phyloP scores from a whole-genome alignment of 2,329 filamentous ascomycete genomes.

The Colletotrichum sp. region DNA sequence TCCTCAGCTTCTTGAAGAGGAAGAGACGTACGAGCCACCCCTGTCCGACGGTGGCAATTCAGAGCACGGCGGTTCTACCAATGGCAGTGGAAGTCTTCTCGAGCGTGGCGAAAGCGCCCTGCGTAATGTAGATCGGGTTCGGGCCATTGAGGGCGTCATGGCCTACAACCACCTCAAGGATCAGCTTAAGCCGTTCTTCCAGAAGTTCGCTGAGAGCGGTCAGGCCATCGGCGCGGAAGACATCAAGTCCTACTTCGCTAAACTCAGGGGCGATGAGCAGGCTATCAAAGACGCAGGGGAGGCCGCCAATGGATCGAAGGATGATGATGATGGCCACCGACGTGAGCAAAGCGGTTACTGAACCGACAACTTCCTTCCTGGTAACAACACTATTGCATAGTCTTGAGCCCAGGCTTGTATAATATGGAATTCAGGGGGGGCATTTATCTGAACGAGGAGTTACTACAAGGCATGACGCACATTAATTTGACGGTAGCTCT shows the following conservation, averaged over 20 bases:
- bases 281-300: constrained; percentile 69
- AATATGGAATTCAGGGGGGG: neutral
- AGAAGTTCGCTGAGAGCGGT: constrained; percentile 92
- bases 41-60: constrained; percentile 71
- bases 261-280: constrained; percentile 85
- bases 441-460: neutral
- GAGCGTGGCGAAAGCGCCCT: constrained; percentile 93
- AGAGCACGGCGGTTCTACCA: constrained; percentile 59
- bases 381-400: neutral
- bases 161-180: constrained; percentile 97
- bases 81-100: constrained; percentile 81
- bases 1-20: constrained; percentile 87
- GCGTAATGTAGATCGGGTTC: constrained; percentile 88
- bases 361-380: neutral
- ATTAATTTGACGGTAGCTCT: neutral
- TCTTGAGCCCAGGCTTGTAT: neutral
- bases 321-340: constrained; percentile 41
- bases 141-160: constrained; percentile 96
- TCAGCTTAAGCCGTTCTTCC: constrained; percentile 92
- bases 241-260: constrained; percentile 96
- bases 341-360: constrained; percentile 61
- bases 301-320: constrained; percentile 45
- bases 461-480: neutral
- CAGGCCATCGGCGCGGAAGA: constrained; percentile 90
- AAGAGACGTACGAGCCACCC: constrained; percentile 92